Evolutionary conservation across 257 asterid genomes (phyloP).

Genomic region (Ligustrum vulgare): DNA sequence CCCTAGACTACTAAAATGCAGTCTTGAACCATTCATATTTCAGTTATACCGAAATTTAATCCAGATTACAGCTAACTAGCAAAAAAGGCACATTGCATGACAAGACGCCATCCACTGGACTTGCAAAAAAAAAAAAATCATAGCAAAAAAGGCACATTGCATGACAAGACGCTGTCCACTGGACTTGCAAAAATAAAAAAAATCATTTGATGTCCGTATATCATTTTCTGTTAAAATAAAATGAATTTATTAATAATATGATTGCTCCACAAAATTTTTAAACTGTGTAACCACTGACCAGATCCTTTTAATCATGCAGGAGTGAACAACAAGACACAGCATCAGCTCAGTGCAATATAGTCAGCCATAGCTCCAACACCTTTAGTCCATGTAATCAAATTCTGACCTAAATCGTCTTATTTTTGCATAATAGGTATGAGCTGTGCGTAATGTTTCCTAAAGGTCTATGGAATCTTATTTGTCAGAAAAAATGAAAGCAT

Average conservation of each 20-base stretch:
- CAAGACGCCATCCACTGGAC: neutral
- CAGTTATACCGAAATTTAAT: slow-evolving; percentile 2
- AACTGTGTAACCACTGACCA: neutral
- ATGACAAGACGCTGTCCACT: neutral
- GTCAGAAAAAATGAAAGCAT: neutral
- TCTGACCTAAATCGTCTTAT: neutral
- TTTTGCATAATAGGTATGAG: neutral
- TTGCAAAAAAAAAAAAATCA: neutral
- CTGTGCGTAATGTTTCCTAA: neutral
- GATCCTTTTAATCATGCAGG: slow-evolving; percentile 10
- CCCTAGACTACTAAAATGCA: neutral
- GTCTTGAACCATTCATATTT: neutral
- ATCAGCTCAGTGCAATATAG: neutral
- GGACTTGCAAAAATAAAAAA: neutral
- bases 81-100: neutral
- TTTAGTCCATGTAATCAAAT: neutral
- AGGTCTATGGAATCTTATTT: neutral
- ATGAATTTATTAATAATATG: neutral
- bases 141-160: too few relatives aligned
- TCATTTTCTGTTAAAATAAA: neutral
- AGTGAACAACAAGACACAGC: neutral
- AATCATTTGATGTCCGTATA: neutral
- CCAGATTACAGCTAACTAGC: neutral
- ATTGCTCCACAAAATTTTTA: neutral
- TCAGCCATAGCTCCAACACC: neutral